Evolutionary conservation across 1,139 yeast species (phyloP), one percentile per base, ranked within the genome.

Genomic region (Candida sp.): DNA sequence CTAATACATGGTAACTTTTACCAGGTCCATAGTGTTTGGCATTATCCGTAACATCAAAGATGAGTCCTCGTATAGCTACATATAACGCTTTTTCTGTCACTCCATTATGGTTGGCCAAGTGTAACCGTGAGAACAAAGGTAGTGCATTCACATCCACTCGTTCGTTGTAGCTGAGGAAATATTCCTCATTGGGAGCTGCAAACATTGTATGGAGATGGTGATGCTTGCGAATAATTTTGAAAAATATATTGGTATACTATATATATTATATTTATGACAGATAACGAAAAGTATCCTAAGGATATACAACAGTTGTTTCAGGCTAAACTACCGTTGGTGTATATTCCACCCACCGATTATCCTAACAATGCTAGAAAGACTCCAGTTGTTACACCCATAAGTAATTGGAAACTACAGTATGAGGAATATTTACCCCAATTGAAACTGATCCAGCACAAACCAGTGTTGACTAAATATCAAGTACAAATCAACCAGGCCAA

Each of bases 21-120:
- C 89, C 93, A 1, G 84, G 84, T 0, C 95, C 96, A 56, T 89
- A 89, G 38, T 81, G 82, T 21, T 76, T 79, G 12, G 61, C 53
- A 55, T 87, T 88, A 35, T 69, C 58, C 0, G 87, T 75, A 4
- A 89, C 96, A 56, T 89, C 96, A 56, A 86, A 89, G 9, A 89
- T 79, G 2, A 73, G 70, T 8, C 96, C 95, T 48, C 82, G 80
- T 51, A 89, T 83, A 5, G 82, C 95, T 22, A 89, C 84, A 60
- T 81, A 87, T 47, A 86, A 72, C 46, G 75, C 48, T 3, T 61
- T 59, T 34, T 55, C 48, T 30, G 54, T 57, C 2, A 43, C 45
- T 4, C 79, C 79, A 45, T 73, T 63, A 50, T 60, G 69, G 38
- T 52, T 54, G 5, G 63, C 49, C 39, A 73, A 58, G 49, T 73